These are phyloP conservation scores for Helotiales sp. DNA, from an alignment of 2,329 filamentous ascomycete species.

Conservation along the genomic window DNA sequence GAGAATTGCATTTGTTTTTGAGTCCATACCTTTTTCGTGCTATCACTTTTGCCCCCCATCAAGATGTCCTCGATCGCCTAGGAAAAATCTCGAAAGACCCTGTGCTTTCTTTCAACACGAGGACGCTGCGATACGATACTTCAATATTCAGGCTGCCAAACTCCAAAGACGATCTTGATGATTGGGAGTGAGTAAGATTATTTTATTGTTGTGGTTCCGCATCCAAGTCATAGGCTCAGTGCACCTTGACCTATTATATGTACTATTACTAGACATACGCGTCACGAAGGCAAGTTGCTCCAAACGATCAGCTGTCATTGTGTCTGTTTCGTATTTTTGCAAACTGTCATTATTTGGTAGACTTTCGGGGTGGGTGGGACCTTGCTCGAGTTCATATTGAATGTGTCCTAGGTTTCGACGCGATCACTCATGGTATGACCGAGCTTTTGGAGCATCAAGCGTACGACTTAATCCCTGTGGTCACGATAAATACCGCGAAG, in stretches of 20 bases:
- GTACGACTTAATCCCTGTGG: background rate
- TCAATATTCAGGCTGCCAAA: background rate
- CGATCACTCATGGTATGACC: no score
- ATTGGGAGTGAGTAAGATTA: background rate
- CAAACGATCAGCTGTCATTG: no score
- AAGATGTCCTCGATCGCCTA: background rate
- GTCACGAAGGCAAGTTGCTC: no score
- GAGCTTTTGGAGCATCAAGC: background rate
- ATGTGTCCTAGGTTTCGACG: background rate
- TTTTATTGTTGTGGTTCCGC: no score
- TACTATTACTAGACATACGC: no score
- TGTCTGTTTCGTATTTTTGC: no score
- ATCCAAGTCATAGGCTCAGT: no score
- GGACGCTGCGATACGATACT: background rate
- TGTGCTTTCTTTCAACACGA: background rate
- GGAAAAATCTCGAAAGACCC: background rate
- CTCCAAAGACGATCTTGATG: background rate
- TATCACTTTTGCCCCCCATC: slow-evolving; percentile 4
- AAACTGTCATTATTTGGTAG: no score
- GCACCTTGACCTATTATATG: no score
- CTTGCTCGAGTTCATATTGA: no score
- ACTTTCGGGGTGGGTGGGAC: no score
- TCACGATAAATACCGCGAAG: background rate
- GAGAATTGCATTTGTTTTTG: slow-evolving; percentile 10
- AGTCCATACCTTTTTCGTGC: slow-evolving; percentile 13